Evolutionary conservation across 805 yeast species (phyloP).

Genomic region (Metschnikowia bowlesiae): DNA sequence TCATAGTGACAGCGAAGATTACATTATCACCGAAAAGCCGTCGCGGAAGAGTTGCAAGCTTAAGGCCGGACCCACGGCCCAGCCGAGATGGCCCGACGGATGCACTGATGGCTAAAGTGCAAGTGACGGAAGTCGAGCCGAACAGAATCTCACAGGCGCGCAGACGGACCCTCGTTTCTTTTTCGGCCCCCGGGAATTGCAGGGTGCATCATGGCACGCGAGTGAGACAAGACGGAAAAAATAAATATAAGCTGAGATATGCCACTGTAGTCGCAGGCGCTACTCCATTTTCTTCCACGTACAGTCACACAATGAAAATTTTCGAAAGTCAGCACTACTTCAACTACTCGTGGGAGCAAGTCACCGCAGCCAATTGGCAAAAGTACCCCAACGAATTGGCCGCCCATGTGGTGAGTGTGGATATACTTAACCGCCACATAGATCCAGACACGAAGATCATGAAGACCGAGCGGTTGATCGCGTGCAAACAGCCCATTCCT

Average conservation of each 20-base stretch:
- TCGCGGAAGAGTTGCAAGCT: too few species aligned
- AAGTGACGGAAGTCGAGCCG: background rate
- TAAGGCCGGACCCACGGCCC: too few species aligned
- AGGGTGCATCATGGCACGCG: constrained; percentile 1
- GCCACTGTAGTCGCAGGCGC: background rate
- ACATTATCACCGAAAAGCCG: too few species aligned
- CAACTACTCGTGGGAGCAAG: constrained; percentile 88
- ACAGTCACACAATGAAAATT: constrained; percentile 56
- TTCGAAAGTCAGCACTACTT: constrained; percentile 68
- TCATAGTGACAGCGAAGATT: background rate
- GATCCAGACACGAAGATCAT: constrained; percentile 47
- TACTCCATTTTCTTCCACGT: background rate
- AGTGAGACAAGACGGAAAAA: background rate
- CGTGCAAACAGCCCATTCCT: constrained; percentile 85
- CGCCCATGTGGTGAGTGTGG: constrained; percentile 91
- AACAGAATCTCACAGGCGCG: background rate
- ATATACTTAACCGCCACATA: constrained; percentile 71
- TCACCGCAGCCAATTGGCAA: constrained; percentile 94
- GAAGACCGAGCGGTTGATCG: constrained; percentile 80
- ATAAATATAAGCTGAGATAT: background rate
- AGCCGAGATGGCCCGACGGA: background rate
- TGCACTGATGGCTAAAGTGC: background rate
- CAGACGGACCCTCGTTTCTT: constrained; percentile 1
- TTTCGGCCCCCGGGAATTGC: constrained; percentile 2
- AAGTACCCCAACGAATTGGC: constrained; percentile 94